Percentiles rank a stretch among this genome's conserved stretches.
phyloP scores from a whole-genome alignment of 2,329 filamentous ascomycete species.

The Xylariaceae sp. region DNA sequence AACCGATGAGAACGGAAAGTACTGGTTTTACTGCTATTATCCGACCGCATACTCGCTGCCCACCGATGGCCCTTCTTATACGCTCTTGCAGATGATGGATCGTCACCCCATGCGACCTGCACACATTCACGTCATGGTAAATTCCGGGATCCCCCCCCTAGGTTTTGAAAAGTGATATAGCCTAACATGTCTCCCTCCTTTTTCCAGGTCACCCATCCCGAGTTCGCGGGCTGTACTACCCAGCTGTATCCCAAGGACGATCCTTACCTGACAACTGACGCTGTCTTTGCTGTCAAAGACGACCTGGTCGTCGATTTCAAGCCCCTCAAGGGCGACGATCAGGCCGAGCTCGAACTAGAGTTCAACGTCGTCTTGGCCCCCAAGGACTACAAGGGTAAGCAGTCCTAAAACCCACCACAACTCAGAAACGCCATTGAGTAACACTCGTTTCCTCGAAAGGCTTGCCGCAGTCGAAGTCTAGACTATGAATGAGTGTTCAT shows the following conservation, averaged over 20 bases:
- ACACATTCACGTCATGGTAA: constrained; percentile 48
- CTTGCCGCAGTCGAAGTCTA: constrained; percentile 7
- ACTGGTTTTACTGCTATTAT: constrained; percentile 69
- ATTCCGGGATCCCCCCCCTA: constrained; percentile 8
- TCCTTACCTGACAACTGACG: constrained; percentile 53
- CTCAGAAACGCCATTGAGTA: not conserved
- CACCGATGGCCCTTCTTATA: constrained; percentile 49
- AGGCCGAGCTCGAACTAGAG: constrained; percentile 31
- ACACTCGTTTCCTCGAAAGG: constrained; percentile 8
- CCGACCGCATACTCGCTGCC: constrained; percentile 69
- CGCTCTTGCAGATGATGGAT: constrained; percentile 43
- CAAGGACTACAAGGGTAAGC: constrained; percentile 42
- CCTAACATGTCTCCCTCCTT: not conserved
- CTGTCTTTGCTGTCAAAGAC: constrained; percentile 51
- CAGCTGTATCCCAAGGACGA: constrained; percentile 70
- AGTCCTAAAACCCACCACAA: constrained; percentile 13
- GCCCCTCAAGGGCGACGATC: constrained; percentile 34
- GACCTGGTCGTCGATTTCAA: constrained; percentile 48
- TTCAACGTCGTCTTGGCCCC: constrained; percentile 41
- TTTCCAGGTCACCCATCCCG: constrained; percentile 47
- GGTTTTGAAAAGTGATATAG: not conserved
- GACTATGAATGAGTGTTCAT: constrained; percentile 7
- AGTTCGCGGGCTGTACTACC: constrained; percentile 66
- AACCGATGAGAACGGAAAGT: constrained; percentile 63
- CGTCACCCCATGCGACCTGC: constrained; percentile 46